Base-by-base conservation (phyloP, 352 stramenopile species). In the Thalassiosira hispida region DNA sequence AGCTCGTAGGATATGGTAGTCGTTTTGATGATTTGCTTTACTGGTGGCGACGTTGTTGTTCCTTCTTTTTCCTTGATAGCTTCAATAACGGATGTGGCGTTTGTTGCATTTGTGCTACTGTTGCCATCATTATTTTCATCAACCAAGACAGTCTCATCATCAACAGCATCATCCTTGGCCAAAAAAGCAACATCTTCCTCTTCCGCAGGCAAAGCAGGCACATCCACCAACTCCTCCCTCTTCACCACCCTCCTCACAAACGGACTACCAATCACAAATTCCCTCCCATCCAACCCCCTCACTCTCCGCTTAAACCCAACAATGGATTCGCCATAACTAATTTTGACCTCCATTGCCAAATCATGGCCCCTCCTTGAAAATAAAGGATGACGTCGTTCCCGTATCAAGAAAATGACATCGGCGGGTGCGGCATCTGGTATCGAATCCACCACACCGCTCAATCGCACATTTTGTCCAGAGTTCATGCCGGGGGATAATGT, bases 381-480 rank as follows among this genome's bases (percentile, higher is more conserved):
- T 0, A 91, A 91, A 4, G 75, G 25, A 84, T 98, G 96, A 60
- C 96, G 90, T 77, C 97, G 96, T 85, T 98, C 94, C 70, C 97
- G 91, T 29, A 99, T 88, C n/a, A 98, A 89, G 86, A 99, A 98
- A 55, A 99, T 95, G 44, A 99, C 96, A 92, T 99, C 97, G 42
- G 95, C 97, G 3, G 97, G 96, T 3, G 95, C 91, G 0, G 87
- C 79, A 62, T 92, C 75, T 5, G 85, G 81, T 9, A 86, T 62
- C 60, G 98, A 95, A 83, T 99, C 97, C 27, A 97, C 96, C 63
- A 98, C 97, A 38, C 97, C 97, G 12, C 87, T 86, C 79, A 99
- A 98, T 27, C 94, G 94, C 73, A 99, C 98, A 68, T 96, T 95
- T 87, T 98, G 94, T 22, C 96, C 95, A 83, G 97, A 92, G 51